These are phyloP conservation scores for Cordia subcordata DNA, from an alignment of 257 asterid species.

Conservation along the genomic window DNA sequence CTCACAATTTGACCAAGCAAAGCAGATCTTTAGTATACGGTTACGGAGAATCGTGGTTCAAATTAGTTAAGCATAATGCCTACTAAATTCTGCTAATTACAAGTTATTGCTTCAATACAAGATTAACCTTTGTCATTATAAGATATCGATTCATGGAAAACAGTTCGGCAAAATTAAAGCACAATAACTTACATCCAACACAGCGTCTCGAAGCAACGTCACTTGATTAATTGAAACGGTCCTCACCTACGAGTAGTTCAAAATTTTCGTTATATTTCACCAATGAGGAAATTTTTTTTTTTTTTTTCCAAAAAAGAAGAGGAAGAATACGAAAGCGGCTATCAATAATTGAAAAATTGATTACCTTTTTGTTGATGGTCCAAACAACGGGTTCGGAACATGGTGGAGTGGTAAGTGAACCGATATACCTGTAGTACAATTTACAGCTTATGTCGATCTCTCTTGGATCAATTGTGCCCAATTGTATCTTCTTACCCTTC, in stretches of 20 bases:
- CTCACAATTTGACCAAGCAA: too few relatives aligned
- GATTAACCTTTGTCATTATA: too few relatives aligned
- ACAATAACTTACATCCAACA: slow-evolving; percentile 51
- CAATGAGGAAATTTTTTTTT: not conserved
- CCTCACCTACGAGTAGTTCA: slow-evolving; percentile 36
- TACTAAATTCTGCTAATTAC: too few relatives aligned
- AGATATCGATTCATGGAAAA: not conserved
- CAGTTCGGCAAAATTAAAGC: not conserved
- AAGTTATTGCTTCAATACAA: too few relatives aligned
- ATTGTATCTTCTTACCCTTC: slow-evolving; percentile 7
- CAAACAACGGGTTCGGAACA: slow-evolving; percentile 74
- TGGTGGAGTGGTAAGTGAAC: slow-evolving; percentile 75
- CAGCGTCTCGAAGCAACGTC: slow-evolving; percentile 50
- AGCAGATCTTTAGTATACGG: too few relatives aligned
- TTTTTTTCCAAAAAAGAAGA: not conserved
- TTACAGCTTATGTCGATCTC: slow-evolving; percentile 21
- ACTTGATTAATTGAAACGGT: slow-evolving; percentile 55
- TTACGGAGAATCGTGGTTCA: too few relatives aligned
- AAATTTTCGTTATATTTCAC: not conserved
- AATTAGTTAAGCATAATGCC: too few relatives aligned
- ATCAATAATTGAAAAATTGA: not conserved
- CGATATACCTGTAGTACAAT: slow-evolving; percentile 45
- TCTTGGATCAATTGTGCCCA: slow-evolving; percentile 43
- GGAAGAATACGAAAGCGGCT: not conserved
- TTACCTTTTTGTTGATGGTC: slow-evolving; percentile 53